A percentile compares a stretch with the other conserved stretches of the same genome.
Conservation (phyloP, 441 rosid species). For the Gossypium schwendimanii region DNA sequence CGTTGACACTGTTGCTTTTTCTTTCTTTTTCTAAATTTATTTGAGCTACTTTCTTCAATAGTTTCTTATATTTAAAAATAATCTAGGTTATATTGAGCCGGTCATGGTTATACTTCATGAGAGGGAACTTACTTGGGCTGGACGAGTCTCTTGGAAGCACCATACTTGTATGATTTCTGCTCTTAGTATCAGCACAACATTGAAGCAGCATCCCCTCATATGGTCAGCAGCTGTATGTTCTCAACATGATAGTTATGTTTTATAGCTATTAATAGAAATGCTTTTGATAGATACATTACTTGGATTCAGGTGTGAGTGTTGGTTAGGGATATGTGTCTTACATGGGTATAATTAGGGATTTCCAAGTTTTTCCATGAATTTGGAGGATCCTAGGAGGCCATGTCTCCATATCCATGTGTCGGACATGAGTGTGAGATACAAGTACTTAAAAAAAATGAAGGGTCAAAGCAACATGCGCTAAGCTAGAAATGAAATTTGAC, state of each 20-base stretch:
- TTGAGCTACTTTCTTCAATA: slow-evolving; percentile 14
- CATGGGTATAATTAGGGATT: neutral
- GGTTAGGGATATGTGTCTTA: neutral
- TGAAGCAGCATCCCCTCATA: slow-evolving; percentile 94
- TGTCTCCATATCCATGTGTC: neutral
- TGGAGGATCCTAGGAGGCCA: neutral
- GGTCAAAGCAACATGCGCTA: neutral
- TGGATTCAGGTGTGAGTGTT: neutral
- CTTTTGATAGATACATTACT: neutral
- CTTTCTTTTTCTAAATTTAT: neutral
- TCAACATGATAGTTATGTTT: slow-evolving; percentile 19
- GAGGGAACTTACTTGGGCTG: slow-evolving; percentile 96
- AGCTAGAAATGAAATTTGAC: neutral
- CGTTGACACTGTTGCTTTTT: neutral
- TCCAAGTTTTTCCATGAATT: neutral
- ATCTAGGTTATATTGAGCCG: slow-evolving; percentile 92
- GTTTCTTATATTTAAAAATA: slow-evolving; percentile 19
- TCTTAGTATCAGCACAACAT: slow-evolving; percentile 86
- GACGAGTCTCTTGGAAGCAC: slow-evolving; percentile 88
- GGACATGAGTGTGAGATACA: neutral
- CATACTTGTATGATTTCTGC: slow-evolving; percentile 97
- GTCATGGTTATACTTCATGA: slow-evolving; percentile 97
- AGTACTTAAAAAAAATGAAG: neutral
- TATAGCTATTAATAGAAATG: neutral
- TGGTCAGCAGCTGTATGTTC: slow-evolving; percentile 84